A percentile compares a stretch with the other conserved stretches of the same genome.
Evolutionary conservation across 768 basidiomycete genomes (phyloP).

Genomic region (Xerocomellus amylosporus): DNA sequence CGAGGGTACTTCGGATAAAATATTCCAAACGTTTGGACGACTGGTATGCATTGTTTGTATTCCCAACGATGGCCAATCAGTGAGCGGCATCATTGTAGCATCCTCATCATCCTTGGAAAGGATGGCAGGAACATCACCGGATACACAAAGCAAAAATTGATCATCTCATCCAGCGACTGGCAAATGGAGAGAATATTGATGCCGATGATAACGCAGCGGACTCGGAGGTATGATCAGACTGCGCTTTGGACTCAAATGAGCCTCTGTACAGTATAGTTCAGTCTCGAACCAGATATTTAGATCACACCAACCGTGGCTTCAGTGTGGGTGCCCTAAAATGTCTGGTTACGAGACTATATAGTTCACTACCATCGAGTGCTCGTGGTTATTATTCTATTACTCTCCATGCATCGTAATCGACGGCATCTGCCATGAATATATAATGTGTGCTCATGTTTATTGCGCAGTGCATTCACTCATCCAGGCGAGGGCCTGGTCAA

Average conservation of each 20-base stretch:
- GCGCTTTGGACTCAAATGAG: background rate
- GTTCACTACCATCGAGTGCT: background rate
- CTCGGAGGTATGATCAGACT: conserved; percentile 22
- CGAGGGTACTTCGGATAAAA: conserved; percentile 78
- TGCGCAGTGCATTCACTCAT: too few relatives aligned
- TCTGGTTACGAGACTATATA: background rate
- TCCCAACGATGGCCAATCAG: background rate
- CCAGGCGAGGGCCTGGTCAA: too few relatives aligned
- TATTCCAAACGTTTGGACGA: conserved; percentile 79
- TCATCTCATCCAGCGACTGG: conserved; percentile 64
- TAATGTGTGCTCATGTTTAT: too few relatives aligned
- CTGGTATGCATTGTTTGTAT: conserved; percentile 42
- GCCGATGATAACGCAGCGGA: conserved; percentile 26
- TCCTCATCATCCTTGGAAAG: conserved; percentile 90
- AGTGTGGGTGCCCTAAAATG: too few relatives aligned
- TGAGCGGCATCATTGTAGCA: conserved; percentile 45
- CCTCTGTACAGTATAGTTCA: conserved; percentile 6
- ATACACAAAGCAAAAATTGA: conserved; percentile 88
- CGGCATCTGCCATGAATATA: background rate
- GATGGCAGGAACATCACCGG: conserved; percentile 90
- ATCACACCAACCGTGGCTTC: too few relatives aligned
- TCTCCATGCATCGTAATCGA: conserved; percentile 5
- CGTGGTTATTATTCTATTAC: conserved; percentile 10
- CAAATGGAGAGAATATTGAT: conserved; percentile 54
- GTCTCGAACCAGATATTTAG: too few relatives aligned